Percentiles rank a stretch among this genome's conserved stretches.
Conservation (phyloP, 23 red algal species). For the Gracilaria gracilis region DNA sequence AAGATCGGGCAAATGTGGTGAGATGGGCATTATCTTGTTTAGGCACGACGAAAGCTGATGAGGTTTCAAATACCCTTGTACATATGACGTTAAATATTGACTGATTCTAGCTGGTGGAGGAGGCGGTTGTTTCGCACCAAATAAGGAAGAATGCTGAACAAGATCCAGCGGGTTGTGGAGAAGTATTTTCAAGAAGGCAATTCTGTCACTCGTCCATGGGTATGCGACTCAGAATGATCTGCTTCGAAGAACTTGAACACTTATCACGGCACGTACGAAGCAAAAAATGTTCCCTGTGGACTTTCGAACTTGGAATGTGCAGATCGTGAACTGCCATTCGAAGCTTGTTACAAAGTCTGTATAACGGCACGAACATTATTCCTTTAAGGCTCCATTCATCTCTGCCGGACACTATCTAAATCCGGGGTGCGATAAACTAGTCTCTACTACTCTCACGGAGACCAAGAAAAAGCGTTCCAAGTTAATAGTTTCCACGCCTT, state of each 20-base stretch:
- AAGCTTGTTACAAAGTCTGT: too few relatives aligned
- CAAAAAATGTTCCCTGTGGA: too few relatives aligned
- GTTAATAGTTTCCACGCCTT: neutral
- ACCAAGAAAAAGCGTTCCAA: neutral
- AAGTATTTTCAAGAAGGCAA: neutral
- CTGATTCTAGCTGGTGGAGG: neutral
- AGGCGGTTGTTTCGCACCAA: neutral
- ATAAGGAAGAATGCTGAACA: too few relatives aligned
- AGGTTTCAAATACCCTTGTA: too few relatives aligned
- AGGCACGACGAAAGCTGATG: neutral
- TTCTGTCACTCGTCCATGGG: neutral
- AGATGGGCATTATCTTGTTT: neutral
- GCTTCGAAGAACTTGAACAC: too few relatives aligned
- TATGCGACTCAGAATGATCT: neutral
- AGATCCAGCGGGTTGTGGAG: neutral
- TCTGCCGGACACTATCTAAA: slow-evolving; percentile 5
- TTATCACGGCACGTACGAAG: too few relatives aligned
- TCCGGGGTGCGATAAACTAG: neutral
- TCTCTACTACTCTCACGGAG: neutral
- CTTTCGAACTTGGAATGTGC: too few relatives aligned
- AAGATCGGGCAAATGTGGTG: neutral
- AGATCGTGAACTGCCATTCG: too few relatives aligned
- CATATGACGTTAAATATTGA: neutral
- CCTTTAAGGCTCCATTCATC: neutral
- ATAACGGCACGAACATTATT: neutral